A percentile compares a stretch with the other conserved stretches of the same genome.
These are phyloP conservation scores for Aspergillus felis DNA, from an alignment of 2,329 filamentous ascomycete genomes.

Conservation along the genomic window DNA sequence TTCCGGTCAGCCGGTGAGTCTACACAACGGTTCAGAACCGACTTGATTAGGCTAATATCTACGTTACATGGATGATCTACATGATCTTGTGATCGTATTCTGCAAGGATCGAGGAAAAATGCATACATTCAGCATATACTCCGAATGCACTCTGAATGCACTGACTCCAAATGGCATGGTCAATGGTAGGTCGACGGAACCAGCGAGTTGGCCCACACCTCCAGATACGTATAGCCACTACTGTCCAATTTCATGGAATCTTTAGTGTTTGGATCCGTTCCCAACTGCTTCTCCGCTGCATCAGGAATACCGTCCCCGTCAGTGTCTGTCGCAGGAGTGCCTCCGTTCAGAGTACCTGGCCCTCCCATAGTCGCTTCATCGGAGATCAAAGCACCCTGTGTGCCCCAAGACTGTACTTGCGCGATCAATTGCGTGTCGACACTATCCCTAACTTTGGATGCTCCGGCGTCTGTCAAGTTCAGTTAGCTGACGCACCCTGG, in stretches of 20 bases:
- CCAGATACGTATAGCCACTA: slow-evolving; percentile 14
- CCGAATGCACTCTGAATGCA: neutral
- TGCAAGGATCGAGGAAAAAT: neutral
- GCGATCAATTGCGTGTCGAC: slow-evolving; percentile 10
- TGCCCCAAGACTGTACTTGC: slow-evolving; percentile 11
- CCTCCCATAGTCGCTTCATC: slow-evolving; percentile 14
- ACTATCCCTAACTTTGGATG: slow-evolving; percentile 12
- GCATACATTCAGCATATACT: neutral
- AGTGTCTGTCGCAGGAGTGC: slow-evolving; percentile 6
- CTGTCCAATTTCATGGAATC: slow-evolving; percentile 12
- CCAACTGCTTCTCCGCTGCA: slow-evolving; percentile 10
- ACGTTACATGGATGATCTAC: neutral
- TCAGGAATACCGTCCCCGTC: slow-evolving; percentile 17
- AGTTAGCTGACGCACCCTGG: too few species aligned
- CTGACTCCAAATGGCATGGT: neutral
- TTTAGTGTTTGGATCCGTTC: slow-evolving; percentile 12
- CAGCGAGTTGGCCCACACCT: slow-evolving; percentile 16
- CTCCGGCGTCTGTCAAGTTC: slow-evolving; percentile 7
- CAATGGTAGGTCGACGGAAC: slow-evolving; percentile 9
- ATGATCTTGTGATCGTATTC: neutral
- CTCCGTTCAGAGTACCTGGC: slow-evolving; percentile 10
- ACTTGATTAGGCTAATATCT: neutral
- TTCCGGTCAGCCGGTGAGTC: neutral
- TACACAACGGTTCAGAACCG: neutral
- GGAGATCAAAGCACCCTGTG: slow-evolving; percentile 11